These are phyloP conservation scores for Colletotrichum shisoi DNA, from an alignment of 2,329 filamentous ascomycete genomes.

Conservation along the genomic window DNA sequence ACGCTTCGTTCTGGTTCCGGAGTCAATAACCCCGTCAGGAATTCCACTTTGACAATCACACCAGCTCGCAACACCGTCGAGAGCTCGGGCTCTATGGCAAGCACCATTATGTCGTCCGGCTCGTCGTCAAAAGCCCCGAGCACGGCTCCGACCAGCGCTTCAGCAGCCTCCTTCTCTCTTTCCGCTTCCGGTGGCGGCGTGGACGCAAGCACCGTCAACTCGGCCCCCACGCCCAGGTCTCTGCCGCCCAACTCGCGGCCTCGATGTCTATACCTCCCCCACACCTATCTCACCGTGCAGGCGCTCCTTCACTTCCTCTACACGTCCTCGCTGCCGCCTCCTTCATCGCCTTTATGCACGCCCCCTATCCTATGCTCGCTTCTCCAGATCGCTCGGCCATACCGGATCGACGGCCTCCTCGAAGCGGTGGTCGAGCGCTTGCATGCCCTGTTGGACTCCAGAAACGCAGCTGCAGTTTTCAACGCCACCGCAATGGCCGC, in stretches of 20 bases:
- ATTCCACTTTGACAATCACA: conserved; percentile 87
- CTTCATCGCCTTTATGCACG: conserved; percentile 80
- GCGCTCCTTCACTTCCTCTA: conserved; percentile 93
- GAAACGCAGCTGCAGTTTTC: conserved; percentile 96
- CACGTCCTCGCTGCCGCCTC: conserved; percentile 83
- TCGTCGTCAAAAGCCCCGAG: conserved; percentile 54
- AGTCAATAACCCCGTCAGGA: conserved; percentile 67
- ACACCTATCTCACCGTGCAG: conserved; percentile 88
- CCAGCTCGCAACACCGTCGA: conserved; percentile 64
- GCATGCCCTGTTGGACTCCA: conserved; percentile 86
- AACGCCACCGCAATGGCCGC: conserved; percentile 98
- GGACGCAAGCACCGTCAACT: conserved; percentile 61
- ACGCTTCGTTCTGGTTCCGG: conserved; percentile 76
- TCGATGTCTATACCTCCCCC: conserved; percentile 88
- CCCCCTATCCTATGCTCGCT: conserved; percentile 96
- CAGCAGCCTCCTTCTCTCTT: conserved; percentile 40
- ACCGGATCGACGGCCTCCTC: conserved; percentile 88
- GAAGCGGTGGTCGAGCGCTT: conserved; percentile 92
- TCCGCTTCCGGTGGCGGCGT: conserved; percentile 45
- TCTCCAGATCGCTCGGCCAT: conserved; percentile 89
- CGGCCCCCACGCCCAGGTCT: conserved; percentile 64
- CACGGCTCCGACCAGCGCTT: conserved; percentile 56
- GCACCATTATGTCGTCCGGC: conserved; percentile 52
- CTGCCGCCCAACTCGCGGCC: conserved; percentile 73
- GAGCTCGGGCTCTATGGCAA: conserved; percentile 57